These are phyloP conservation scores for Fusarium xyrophilum DNA, from an alignment of 2,329 filamentous ascomycete species.

Conservation along the genomic window DNA sequence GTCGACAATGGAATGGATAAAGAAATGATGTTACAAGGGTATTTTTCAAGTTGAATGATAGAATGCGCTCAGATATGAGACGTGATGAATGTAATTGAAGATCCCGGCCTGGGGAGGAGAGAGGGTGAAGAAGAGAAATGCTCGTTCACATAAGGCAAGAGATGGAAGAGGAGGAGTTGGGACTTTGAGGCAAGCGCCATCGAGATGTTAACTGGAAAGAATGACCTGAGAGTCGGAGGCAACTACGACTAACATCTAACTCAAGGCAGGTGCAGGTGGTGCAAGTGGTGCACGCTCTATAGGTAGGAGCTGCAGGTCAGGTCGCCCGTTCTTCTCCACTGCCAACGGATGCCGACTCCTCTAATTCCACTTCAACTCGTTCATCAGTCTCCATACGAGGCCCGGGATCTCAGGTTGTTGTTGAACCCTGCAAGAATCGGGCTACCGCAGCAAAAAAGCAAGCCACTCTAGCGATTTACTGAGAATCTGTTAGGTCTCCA, in stretches of 20 bases:
- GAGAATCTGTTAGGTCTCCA: conserved; percentile 29
- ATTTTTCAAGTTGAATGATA: background rate
- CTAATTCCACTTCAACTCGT: conserved; percentile 11
- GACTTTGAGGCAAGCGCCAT: conserved; percentile 14
- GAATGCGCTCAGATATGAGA: conserved; percentile 1
- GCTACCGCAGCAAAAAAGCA: conserved; percentile 31
- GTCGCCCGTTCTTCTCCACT: conserved; percentile 26
- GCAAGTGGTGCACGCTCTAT: background rate
- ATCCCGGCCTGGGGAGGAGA: conserved; percentile 12
- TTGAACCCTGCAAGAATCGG: conserved; percentile 35
- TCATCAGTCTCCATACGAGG: background rate
- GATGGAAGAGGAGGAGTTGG: background rate
- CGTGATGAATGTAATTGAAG: conserved; percentile 26
- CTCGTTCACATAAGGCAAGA: background rate
- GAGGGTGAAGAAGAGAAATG: background rate
- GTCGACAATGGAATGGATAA: conserved; percentile 10
- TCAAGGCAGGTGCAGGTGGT: conserved; percentile 2
- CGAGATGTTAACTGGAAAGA: conserved; percentile 1
- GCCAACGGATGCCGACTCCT: conserved; percentile 22
- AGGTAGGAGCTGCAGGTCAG: conserved; percentile 5
- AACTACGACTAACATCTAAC: conserved; percentile 3
- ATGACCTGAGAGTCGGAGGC: background rate
- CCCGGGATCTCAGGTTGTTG: conserved; percentile 23
- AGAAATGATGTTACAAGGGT: conserved; percentile 24
- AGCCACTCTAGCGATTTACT: conserved; percentile 31